These are phyloP conservation scores for Fusarium brachygibbosum DNA, from an alignment of 2,329 filamentous ascomycete genomes.

Conservation along the genomic window DNA sequence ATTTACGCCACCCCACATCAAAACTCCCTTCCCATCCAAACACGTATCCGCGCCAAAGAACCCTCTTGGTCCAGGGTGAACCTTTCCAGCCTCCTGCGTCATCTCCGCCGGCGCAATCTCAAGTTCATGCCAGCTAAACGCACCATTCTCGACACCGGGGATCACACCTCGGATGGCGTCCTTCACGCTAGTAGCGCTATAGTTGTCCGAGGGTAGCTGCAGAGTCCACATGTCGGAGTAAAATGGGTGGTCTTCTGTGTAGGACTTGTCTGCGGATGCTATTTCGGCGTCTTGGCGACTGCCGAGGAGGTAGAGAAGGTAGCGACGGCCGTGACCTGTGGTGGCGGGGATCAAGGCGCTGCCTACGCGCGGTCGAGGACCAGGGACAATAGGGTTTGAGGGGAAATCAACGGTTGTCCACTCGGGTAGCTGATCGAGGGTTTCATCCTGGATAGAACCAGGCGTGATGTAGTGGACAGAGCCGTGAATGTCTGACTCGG, in stretches of 20 bases:
- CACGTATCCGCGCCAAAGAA: conserved; percentile 40
- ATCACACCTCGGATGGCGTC: conserved; percentile 30
- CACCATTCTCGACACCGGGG: conserved; percentile 28
- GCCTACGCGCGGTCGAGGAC: conserved; percentile 38
- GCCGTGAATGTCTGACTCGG: conserved; percentile 31
- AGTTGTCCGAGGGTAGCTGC: conserved; percentile 25
- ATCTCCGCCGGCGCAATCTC: conserved; percentile 37
- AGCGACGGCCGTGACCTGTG: conserved; percentile 32
- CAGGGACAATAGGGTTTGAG: conserved; percentile 27
- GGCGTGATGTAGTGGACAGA: conserved; percentile 33
- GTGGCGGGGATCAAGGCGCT: conserved; percentile 29
- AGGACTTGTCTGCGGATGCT: conserved; percentile 10
- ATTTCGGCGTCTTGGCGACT: conserved; percentile 31
- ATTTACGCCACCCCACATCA: conserved; percentile 43
- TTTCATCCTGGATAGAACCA: conserved; percentile 18
- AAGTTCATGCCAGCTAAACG: conserved; percentile 41
- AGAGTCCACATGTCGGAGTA: conserved; percentile 44
- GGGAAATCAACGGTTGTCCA: conserved; percentile 38
- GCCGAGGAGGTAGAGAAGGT: conserved; percentile 38
- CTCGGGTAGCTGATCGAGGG: background rate
- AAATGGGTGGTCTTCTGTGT: conserved; percentile 25
- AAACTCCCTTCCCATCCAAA: conserved; percentile 24
- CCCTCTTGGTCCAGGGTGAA: conserved; percentile 39
- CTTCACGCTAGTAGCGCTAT: conserved; percentile 30
- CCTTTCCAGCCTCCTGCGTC: conserved; percentile 35